Evolutionary conservation across 208 protist genomes (phyloP), one percentile per base, ranked within the genome.

Genomic region (Trypanosoma melophagium): DNA sequence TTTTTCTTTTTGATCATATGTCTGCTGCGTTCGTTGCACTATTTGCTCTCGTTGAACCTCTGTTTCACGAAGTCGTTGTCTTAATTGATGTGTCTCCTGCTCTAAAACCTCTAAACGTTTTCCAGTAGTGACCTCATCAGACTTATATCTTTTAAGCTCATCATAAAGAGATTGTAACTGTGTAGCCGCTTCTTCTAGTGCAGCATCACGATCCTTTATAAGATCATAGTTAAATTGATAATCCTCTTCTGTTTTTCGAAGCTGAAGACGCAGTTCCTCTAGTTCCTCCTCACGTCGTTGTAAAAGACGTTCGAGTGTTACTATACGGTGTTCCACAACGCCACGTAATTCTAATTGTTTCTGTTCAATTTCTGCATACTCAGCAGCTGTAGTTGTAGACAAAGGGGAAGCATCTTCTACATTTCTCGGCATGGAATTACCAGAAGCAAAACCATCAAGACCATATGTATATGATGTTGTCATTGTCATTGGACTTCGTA

Each of bases 151-250:
- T 68, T 76, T 84, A 64, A 91, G 53, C 64, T 93, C 86, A 35
- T 82, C 76, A 66, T 92, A 92, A 13, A 95, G 68, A 14, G 80
- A 76, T 74, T 91, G 84, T n/a, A 93, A 72, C 71, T 96, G 84
- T 61, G 66, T 69, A 12, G 90, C 67, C 9, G 87, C 86, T 69
- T 93, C 90, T 56, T 92, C 84, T n/a, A 96, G 60, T 9, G 90
- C 87, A 21, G 78, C 84, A 64, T 96, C 90, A 38, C 90, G 87
- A 63, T 96, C 87, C 42, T 66, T 81, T 31, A 96, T 96, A 38
- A 96, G 78, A 47, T 87, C 82, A 74, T 90, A 96, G 69, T 96
- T 96, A 64, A 94, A 96, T 70, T 92, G 83, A 59, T 96, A 96
- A 75, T 96, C 90, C 63, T 96, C 87, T 71, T 94, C 90, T 24